Evolutionary conservation across 257 asterid species (phyloP).

Genomic region (Solanum dulcamara): DNA sequence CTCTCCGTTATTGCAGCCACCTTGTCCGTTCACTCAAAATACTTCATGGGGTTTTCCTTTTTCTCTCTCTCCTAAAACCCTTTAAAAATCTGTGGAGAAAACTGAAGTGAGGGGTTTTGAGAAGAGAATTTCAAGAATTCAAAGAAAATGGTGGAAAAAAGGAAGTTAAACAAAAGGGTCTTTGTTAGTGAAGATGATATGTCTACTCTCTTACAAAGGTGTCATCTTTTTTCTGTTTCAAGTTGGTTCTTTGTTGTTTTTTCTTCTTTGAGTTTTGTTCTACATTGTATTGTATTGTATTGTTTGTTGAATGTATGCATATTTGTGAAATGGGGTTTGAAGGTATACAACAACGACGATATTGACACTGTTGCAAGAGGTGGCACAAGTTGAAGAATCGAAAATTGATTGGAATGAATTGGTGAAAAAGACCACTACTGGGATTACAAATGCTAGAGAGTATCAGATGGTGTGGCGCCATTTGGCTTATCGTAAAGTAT

Average conservation of each 20-base stretch:
- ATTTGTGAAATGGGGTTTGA: neutral
- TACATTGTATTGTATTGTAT: neutral
- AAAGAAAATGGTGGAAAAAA: slow-evolving; percentile 36
- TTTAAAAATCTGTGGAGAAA: neutral
- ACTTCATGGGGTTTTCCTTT: neutral
- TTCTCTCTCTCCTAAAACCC: neutral
- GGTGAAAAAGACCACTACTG: slow-evolving; percentile 61
- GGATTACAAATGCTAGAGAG: slow-evolving; percentile 65
- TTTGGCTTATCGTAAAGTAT: slow-evolving; percentile 60
- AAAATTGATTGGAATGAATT: slow-evolving; percentile 67
- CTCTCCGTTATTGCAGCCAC: neutral
- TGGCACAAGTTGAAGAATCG: slow-evolving; percentile 39
- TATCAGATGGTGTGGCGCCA: slow-evolving; percentile 84
- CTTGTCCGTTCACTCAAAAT: neutral
- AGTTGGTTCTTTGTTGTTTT: neutral
- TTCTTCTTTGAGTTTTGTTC: neutral
- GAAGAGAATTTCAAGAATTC: neutral
- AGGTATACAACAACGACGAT: slow-evolving; percentile 59
- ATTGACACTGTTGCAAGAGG: slow-evolving; percentile 62
- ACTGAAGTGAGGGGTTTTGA: neutral
- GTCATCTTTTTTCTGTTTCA: neutral
- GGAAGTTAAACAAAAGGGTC: slow-evolving; percentile 43
- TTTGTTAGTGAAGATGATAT: slow-evolving; percentile 48
- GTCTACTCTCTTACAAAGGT: slow-evolving; percentile 51
- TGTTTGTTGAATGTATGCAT: neutral